phyloP scores from a whole-genome alignment of 495 filamentous ascomycete genomes.

The Venustampulla echinocandica region DNA sequence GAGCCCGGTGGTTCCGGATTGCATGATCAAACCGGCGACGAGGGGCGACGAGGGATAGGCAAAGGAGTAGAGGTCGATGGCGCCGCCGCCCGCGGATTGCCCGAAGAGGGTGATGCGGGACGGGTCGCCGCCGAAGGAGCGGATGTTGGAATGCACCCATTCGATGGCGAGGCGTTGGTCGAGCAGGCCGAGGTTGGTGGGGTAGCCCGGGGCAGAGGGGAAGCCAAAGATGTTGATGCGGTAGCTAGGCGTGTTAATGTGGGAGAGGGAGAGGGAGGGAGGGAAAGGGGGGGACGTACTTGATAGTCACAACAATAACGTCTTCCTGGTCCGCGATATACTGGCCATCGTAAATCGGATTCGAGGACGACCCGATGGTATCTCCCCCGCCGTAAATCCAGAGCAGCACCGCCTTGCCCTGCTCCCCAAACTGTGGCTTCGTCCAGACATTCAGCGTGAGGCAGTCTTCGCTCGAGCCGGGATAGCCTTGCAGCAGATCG shows the following conservation, averaged over 20 bases:
- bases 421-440: conserved; percentile 20
- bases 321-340: conserved; percentile 30
- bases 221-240: conserved; percentile 60
- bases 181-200: conserved; percentile 53
- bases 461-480: conserved; percentile 56
- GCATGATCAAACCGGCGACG: conserved; percentile 35
- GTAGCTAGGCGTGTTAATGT: conserved; percentile 40
- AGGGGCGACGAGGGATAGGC: conserved; percentile 40
- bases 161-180: conserved; percentile 63
- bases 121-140: conserved; percentile 60
- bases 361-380: conserved; percentile 38
- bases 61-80: conserved; percentile 35
- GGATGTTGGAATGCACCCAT: conserved; percentile 66
- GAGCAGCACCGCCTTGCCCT: conserved; percentile 43
- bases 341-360: conserved; percentile 24
- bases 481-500: neutral
- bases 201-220: conserved; percentile 39
- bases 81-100: conserved; percentile 37
- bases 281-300: conserved; percentile 11
- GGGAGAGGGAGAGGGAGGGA: neutral
- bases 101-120: conserved; percentile 27
- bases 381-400: conserved; percentile 57
- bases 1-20: conserved; percentile 35
- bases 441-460: conserved; percentile 52
- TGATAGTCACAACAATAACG: conserved; percentile 26